Percentiles rank a stretch among this genome's conserved stretches.
phyloP scores from a whole-genome alignment of 306 rosid genomes.

The Vicia sativa region DNA sequence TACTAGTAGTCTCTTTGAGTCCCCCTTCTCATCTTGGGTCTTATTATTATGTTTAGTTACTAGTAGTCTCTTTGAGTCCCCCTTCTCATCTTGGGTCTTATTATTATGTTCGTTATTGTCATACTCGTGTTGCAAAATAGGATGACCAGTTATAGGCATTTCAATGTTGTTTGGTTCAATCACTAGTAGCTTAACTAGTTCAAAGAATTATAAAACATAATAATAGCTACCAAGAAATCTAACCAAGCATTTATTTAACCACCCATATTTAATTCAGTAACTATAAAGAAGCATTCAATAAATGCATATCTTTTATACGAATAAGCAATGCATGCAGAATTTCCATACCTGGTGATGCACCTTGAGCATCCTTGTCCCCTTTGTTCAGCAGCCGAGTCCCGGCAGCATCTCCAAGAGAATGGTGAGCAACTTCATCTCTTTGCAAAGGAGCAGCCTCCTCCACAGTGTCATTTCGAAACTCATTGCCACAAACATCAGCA shows the following conservation, averaged over 20 bases:
- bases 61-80: no score
- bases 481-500: not conserved
- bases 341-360: conserved; percentile 36
- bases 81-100: no score
- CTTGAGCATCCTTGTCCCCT: conserved; percentile 13
- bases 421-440: not conserved
- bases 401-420: conserved; percentile 6
- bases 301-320: not conserved
- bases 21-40: no score
- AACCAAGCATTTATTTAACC: not conserved
- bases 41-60: no score
- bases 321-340: conserved; percentile 2
- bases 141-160: not conserved
- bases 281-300: not conserved
- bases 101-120: not conserved
- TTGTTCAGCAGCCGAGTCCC: not conserved
- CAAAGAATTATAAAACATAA: not conserved
- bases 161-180: not conserved
- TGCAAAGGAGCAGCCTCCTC: not conserved
- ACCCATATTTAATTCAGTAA: conserved; percentile 21
- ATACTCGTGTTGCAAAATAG: not conserved
- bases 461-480: conserved; percentile 8
- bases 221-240: conserved; percentile 10
- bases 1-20: no score
- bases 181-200: not conserved